phyloP scores from a whole-genome alignment of 2,329 filamentous ascomycete species.

The Cordyceps fumosorosea region DNA sequence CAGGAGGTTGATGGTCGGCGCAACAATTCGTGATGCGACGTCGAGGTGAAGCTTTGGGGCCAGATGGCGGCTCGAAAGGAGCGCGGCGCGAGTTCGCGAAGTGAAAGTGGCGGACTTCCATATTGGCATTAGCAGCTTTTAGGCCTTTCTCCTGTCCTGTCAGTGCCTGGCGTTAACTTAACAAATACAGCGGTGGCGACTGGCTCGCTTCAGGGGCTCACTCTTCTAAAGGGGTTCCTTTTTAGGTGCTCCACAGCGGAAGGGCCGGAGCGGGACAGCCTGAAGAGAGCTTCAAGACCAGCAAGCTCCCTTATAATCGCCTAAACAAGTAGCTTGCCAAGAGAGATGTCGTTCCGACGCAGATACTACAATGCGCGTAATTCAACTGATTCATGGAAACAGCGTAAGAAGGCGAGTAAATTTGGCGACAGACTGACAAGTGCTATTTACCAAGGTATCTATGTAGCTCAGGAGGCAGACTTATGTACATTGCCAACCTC shows the following conservation, averaged over 20 bases:
- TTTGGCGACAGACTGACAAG: too few relatives aligned
- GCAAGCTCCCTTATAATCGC: neutral
- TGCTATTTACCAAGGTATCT: neutral
- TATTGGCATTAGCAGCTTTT: too few relatives aligned
- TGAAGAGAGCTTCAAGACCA: neutral
- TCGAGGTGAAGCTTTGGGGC: neutral
- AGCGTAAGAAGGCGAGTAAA: too few relatives aligned
- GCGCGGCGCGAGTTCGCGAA: neutral
- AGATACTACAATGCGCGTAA: neutral
- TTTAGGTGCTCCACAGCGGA: neutral
- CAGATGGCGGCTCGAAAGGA: slow-evolving; percentile 2
- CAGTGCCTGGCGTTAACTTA: neutral
- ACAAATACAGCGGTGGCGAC: neutral
- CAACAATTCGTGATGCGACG: neutral
- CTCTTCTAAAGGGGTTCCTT: neutral
- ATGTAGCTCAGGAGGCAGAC: neutral
- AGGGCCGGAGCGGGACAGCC: neutral
- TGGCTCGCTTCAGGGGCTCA: neutral
- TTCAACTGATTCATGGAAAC: too few relatives aligned
- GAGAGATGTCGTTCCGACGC: neutral
- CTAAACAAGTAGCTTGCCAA: neutral
- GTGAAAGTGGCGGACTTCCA: neutral
- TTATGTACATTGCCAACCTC: too few relatives aligned
- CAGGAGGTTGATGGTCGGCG: neutral
- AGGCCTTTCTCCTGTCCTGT: too few relatives aligned